phyloP scores from a whole-genome alignment of 176 grass and related monocot species.

The Cymbopogon citratus region DNA sequence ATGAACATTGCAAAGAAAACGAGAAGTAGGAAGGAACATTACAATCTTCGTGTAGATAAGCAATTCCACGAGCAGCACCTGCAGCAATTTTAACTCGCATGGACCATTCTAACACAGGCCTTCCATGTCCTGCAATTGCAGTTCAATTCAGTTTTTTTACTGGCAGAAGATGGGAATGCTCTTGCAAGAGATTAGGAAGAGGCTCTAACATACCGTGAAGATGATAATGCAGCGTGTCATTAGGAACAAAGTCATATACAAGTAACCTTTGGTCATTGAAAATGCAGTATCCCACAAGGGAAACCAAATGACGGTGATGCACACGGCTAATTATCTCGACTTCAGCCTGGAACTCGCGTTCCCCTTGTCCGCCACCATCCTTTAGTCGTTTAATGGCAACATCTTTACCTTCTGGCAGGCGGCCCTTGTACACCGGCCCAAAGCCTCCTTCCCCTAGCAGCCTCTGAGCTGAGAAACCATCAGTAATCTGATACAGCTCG shows the following conservation, averaged over 20 bases:
- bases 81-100: slow-evolving; percentile 72
- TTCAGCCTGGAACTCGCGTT: slow-evolving; percentile 91
- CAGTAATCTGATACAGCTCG: slow-evolving; percentile 70
- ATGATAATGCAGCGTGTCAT: slow-evolving; percentile 79
- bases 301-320: slow-evolving; percentile 89
- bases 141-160: not conserved
- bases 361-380: slow-evolving; percentile 67
- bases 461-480: slow-evolving; percentile 64
- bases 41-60: slow-evolving; percentile 98
- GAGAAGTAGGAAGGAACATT: slow-evolving; percentile 27
- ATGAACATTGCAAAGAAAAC: not conserved
- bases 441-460: slow-evolving; percentile 88
- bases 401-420: slow-evolving; percentile 57
- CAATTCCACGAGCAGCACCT: slow-evolving; percentile 82
- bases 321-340: slow-evolving; percentile 90
- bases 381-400: slow-evolving; percentile 81
- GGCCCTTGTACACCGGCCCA: slow-evolving; percentile 70
- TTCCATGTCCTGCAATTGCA: slow-evolving; percentile 41
- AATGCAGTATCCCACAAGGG: slow-evolving; percentile 88
- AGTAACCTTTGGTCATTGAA: slow-evolving; percentile 61
- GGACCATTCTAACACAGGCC: slow-evolving; percentile 63
- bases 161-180: not conserved
- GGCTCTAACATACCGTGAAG: slow-evolving; percentile 57
- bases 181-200: not conserved
- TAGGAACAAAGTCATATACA: slow-evolving; percentile 82